Evolutionary conservation across 345 rosid genomes (phyloP).

Genomic region (Noccaea caerulescens): DNA sequence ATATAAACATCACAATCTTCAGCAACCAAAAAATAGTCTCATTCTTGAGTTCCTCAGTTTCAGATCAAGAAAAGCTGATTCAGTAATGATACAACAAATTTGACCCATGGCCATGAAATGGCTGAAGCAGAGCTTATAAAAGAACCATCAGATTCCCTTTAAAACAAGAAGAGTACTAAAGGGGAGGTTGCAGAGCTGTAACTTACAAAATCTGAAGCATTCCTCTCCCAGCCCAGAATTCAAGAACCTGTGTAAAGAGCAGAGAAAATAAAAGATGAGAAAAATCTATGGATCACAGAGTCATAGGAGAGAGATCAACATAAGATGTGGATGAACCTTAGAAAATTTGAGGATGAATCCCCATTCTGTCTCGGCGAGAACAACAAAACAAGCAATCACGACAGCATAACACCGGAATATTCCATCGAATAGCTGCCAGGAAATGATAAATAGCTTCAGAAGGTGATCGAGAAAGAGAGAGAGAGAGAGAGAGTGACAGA

Average conservation of each 20-base stretch:
- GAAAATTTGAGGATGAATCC: conserved; percentile 65
- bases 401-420: conserved; percentile 93
- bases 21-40: neutral
- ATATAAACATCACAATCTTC: neutral
- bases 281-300: neutral
- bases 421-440: conserved; percentile 76
- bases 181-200: conserved; percentile 10
- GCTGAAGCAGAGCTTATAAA: neutral
- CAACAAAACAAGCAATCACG: conserved; percentile 66
- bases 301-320: neutral
- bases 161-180: neutral
- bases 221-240: conserved; percentile 94
- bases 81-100: neutral
- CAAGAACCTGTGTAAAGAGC: conserved; percentile 66
- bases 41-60: conserved; percentile 15
- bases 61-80: no score
- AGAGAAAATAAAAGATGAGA: neutral
- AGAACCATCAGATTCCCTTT: neutral
- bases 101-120: conserved; percentile 1
- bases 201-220: conserved; percentile 99
- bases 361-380: conserved; percentile 94
- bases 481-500: neutral
- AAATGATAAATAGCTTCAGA: conserved; percentile 22
- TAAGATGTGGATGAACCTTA: conserved; percentile 50
- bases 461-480: neutral